Evolutionary conservation across 140 eudicot genomes (phyloP), one percentile per base, ranked within the genome.

Genomic region (Cichorium intybus): DNA sequence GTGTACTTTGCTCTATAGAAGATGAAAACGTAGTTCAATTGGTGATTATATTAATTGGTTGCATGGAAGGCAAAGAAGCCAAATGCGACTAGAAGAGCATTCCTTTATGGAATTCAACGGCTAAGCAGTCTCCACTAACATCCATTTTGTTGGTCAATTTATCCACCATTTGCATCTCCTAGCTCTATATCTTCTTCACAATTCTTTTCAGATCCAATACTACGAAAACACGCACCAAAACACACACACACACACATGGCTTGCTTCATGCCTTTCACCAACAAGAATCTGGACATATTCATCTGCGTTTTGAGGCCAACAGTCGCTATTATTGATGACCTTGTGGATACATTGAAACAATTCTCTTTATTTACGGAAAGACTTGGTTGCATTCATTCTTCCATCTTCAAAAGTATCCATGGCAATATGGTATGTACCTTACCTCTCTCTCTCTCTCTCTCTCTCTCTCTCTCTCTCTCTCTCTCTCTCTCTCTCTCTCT

Each of bases 361-460:
- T 87, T 81, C 45, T 81, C 84, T 35, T 26, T 35, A 1, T 84
- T 64, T 80, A 79, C 88, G 0, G 75, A 73, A 54, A 79, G 48
- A 60, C 85, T 87, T 73, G 95, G 95, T 24, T 84, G 95, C 71
- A 68, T 84, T 68, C 82, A 81, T 58, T 84, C 88, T 59, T 73
- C 95, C 52, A 74, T 87, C 56, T 76, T 87, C 55, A 80, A 61
- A 74, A 87, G 95, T 34, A 79, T 84, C 72, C 95, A 87, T 84
- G 95, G 95, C 54, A 87, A 62, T 72, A 75, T 87, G 95, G 95
- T 87, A 73, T 16, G 16, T 45, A 39, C 0, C 23, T 41, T 10
- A 33, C 45, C 37, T 29, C 14, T 55, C 29, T 45, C 21, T 34
- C 7, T 18, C 2, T 52, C 17, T 37, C 12, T 15, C 16, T 2